phyloP scores from a whole-genome alignment of 1,284 basidiomycete genomes.

The Leccinum subfulvum region DNA sequence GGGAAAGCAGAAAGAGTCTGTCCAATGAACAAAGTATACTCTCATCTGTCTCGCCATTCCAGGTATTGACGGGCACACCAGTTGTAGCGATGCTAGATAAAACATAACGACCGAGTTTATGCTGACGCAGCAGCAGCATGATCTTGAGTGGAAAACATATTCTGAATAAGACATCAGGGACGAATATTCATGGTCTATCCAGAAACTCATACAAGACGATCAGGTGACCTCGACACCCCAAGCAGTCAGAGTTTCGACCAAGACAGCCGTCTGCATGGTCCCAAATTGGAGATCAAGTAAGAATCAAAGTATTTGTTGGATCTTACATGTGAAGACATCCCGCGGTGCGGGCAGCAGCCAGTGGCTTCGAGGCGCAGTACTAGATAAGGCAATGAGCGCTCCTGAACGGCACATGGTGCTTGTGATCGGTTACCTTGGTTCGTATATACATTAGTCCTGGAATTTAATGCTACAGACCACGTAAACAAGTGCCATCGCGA shows the following conservation, averaged over 20 bases:
- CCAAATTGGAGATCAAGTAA: constrained; percentile 37
- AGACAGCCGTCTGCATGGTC: constrained; percentile 96
- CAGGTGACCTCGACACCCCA: constrained; percentile 98
- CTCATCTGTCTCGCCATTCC: constrained; percentile 99
- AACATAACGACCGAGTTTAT: constrained; percentile 4
- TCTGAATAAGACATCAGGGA: constrained; percentile 47
- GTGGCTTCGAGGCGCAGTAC: constrained; percentile 82
- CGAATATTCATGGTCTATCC: constrained; percentile 3
- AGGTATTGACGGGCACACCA: constrained; percentile 97
- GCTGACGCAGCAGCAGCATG: constrained; percentile 95
- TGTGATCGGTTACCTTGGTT: constrained; percentile 56
- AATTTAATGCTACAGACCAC: constrained; percentile 72
- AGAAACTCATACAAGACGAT: constrained; percentile 87
- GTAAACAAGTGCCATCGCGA: constrained; percentile 18
- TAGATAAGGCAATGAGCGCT: constrained; percentile 36
- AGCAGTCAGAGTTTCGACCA: constrained; percentile 93
- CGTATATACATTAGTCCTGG: constrained; percentile 92
- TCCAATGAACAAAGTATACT: constrained; percentile 98
- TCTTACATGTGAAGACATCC: constrained; percentile 95
- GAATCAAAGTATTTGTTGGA: background rate
- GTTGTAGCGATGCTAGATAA: constrained; percentile 85
- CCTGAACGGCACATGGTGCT: background rate
- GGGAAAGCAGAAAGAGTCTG: constrained; percentile 88
- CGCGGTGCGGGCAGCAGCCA: constrained; percentile 95
- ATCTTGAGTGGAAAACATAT: constrained; percentile 99